These are phyloP conservation scores for Lachnellula hyalina DNA, from an alignment of 2,329 filamentous ascomycete genomes.

Conservation along the genomic window DNA sequence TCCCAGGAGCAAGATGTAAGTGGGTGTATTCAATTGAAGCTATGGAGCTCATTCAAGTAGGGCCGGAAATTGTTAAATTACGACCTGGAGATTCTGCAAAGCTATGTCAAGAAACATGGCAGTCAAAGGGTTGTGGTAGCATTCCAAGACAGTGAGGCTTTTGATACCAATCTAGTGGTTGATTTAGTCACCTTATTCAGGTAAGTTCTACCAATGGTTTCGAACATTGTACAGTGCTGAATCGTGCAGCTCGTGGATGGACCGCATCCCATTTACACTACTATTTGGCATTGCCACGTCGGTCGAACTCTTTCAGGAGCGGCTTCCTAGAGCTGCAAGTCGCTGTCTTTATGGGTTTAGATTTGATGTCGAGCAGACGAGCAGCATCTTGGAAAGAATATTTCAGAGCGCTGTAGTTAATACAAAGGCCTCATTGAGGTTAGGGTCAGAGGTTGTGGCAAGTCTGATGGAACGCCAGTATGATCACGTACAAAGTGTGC, in stretches of 20 bases:
- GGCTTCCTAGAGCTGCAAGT: constrained; percentile 63
- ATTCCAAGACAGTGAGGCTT: constrained; percentile 78
- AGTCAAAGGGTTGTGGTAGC: constrained; percentile 62
- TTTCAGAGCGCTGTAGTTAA: constrained; percentile 61
- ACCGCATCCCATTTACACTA: constrained; percentile 70
- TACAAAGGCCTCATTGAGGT: constrained; percentile 48
- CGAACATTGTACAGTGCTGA: neutral
- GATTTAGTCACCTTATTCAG: constrained; percentile 65
- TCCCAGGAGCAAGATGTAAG: constrained; percentile 44
- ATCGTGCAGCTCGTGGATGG: constrained; percentile 54
- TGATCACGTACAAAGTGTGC: constrained; percentile 71
- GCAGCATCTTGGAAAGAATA: constrained; percentile 65
- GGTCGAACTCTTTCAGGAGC: constrained; percentile 70
- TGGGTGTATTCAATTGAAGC: constrained; percentile 1
- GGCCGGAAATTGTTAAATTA: constrained; percentile 68
- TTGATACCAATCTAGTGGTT: constrained; percentile 66
- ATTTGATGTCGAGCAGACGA: constrained; percentile 72
- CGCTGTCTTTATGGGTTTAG: constrained; percentile 63
- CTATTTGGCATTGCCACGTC: constrained; percentile 79
- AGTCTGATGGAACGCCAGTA: constrained; percentile 66
- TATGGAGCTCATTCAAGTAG: constrained; percentile 30
- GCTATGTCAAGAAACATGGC: constrained; percentile 49
- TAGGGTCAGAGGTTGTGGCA: constrained; percentile 59
- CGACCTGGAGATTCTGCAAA: constrained; percentile 66
- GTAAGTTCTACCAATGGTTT: constrained; percentile 38